Conservation (phyloP, 805 yeast genomes). For the Diddensiella caesifluorescens region DNA sequence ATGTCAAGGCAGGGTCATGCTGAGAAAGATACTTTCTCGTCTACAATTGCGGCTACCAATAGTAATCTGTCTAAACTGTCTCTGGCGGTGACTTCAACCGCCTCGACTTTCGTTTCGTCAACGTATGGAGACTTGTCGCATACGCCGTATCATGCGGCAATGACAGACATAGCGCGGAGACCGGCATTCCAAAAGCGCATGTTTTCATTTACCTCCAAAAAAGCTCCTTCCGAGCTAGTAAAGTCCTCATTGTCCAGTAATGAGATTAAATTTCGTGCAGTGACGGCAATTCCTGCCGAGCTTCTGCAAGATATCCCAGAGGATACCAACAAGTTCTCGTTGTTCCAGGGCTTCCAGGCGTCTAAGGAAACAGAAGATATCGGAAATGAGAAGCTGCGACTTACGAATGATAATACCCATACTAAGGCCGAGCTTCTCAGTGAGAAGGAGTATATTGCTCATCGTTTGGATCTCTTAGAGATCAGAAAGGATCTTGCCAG, state of each 20-base stretch:
- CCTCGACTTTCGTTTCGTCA: conserved; percentile 29
- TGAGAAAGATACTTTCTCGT: conserved; percentile 29
- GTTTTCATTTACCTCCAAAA: conserved; percentile 28
- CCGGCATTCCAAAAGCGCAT: conserved; percentile 38
- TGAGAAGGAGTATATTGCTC: conserved; percentile 38
- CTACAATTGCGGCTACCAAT: conserved; percentile 36
- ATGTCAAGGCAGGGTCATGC: background rate
- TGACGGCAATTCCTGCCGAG: conserved; percentile 56
- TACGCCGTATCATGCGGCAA: conserved; percentile 41
- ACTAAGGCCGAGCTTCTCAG: conserved; percentile 36
- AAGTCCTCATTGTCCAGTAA: conserved; percentile 27
- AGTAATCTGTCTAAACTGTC: conserved; percentile 35
- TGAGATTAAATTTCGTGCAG: conserved; percentile 43
- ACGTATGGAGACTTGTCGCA: conserved; percentile 36
- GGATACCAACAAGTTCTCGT: conserved; percentile 37
- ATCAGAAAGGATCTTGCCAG: conserved; percentile 61
- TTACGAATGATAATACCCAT: conserved; percentile 31
- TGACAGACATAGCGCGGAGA: conserved; percentile 40
- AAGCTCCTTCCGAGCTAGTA: conserved; percentile 34
- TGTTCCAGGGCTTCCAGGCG: conserved; percentile 68
- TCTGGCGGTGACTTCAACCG: conserved; percentile 36
- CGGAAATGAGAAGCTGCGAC: conserved; percentile 32
- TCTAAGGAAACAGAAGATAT: conserved; percentile 32
- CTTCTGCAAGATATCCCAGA: conserved; percentile 50
- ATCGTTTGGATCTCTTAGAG: conserved; percentile 50